Percentiles rank a stretch among this genome's conserved stretches.
Evolutionary conservation across 164 flowering plant species (phyloP).

Genomic region (Chimonanthus praecox): DNA sequence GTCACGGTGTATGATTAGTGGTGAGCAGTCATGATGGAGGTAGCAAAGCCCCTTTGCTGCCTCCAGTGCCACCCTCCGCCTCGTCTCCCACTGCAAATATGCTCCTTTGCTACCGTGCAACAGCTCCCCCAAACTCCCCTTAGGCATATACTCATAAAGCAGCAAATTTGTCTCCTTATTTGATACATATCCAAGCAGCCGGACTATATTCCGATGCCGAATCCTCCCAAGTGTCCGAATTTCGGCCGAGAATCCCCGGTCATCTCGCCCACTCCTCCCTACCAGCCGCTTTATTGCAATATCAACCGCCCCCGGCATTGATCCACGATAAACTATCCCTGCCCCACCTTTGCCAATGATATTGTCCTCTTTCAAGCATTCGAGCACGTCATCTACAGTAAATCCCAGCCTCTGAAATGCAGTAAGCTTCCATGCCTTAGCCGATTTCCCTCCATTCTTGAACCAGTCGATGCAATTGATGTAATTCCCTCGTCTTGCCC

Average conservation of each 20-base stretch:
- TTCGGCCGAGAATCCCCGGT: constrained; percentile 87
- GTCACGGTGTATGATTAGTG: constrained; percentile 81
- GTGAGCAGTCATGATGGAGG: constrained; percentile 90
- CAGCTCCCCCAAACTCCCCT: constrained; percentile 88
- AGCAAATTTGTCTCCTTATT: constrained; percentile 74
- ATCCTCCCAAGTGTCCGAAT: constrained; percentile 80
- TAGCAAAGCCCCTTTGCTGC: constrained; percentile 87
- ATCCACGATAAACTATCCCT: constrained; percentile 85
- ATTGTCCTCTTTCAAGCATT: constrained; percentile 81
- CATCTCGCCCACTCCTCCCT: constrained; percentile 40
- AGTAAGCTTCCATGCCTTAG: constrained; percentile 64
- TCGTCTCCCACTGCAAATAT: constrained; percentile 71
- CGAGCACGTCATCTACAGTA: constrained; percentile 70
- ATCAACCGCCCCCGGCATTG: constrained; percentile 60
- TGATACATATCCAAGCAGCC: constrained; percentile 72
- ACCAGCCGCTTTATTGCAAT: constrained; percentile 71
- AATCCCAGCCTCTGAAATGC: constrained; percentile 69
- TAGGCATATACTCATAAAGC: constrained; percentile 90
- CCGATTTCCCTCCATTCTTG: constrained; percentile 27
- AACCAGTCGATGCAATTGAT: background rate
- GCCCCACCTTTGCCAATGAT: constrained; percentile 94
- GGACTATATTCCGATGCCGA: constrained; percentile 80
- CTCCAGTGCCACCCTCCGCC: constrained; percentile 68
- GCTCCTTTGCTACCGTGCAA: constrained; percentile 77
- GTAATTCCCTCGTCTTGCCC: constrained; percentile 9